Base-by-base conservation (phyloP, 2,329 filamentous ascomycete genomes). In the Botrytis byssoidea region DNA sequence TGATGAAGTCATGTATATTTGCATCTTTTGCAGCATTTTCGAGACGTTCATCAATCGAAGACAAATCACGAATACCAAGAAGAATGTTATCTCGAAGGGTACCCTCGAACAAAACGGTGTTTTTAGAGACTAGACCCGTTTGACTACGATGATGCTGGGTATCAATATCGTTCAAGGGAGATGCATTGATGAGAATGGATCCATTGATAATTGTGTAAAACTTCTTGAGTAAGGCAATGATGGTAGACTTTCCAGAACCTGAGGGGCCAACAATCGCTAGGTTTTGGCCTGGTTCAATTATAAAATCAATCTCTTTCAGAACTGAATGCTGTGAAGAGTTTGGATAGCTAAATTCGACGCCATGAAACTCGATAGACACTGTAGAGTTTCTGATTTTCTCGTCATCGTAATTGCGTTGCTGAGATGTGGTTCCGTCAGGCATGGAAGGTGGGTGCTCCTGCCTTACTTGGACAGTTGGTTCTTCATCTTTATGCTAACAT, bases 191-290 rank as follows among this genome's bases (percentile, higher is more conserved):
- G 12, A 51, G 12, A 37, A 71, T 71, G 4, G 57, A 37, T 66
- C 73, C 71, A 18, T n/a, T 61, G 60, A n/a, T 86, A 0, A 94
- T 92, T 78, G 97, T 93, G 81, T 98, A 98, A 84, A 98, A 98
- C 42, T 95, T 91, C 81, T 98, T 95, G 48, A 98, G 85, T 4
- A 98, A 86, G 4, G 93, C 93, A 78, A 92, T 85, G 64, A 90
- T 88, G 29, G 89, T 92, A 35, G 29, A 35, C 20, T 59, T 59
- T 59, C 57, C 57, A 35, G 57, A 59, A 9, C 57, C 57, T 3
- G 1, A 98, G 0, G 57, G 68, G 18, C 68, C 57, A 14, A 98
- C 95, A 8, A 98, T 85, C 0, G 95, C 95, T 4, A 95, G 97
- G 12, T 92, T 94, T 84, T 97, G 96, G n/a, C 94, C 94, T 4